Evolutionary conservation across 257 asterid genomes (phyloP), one percentile per base, ranked within the genome.

Genomic region (Fraxinus americana): DNA sequence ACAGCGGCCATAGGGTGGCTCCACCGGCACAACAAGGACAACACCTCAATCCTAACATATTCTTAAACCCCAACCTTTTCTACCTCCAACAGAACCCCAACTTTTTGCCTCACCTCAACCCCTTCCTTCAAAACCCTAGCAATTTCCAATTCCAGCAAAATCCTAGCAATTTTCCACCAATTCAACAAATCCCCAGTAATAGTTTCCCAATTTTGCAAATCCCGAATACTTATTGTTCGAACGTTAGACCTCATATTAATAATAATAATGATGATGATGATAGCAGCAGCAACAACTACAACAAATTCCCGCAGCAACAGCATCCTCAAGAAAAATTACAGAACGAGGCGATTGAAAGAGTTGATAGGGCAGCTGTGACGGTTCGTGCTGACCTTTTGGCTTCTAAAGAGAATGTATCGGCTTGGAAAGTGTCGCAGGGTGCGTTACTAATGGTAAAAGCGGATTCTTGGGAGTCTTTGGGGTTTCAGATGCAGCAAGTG

Each of bases 401-500:
- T 39, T 77, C 85, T 7, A 85, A 89, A 3, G 84, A 85, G 81
- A 81, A 72, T 75, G 97, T 93, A 41, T 87, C 97, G 2, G 88
- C 90, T 32, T 95, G 96, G 98, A 91, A 88, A 82, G 98, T 91
- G 65, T 88, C 97, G n/a, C 91, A 87, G 87, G 91, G 86, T 70
- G 99, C 92, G 68, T 79, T 92, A 76, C 66, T 82, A 85, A 76
- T 71, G 69, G 82, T 93, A 35, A 77, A 89, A 75, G 92, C 87
- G 34, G 91, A 86, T 72, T 90, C 99, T 2, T 95, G 97, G 98
- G 97, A 89, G 82, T 87, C 93, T 48, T 89, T 93, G 82, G 97
- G 99, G 45, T 78, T 86, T 80, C 89, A 83, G 67, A 84, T 95
- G 92, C 96, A 92, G 87, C 92, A 87, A 81, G 91, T 92, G 67